phyloP scores from a whole-genome alignment of 164 flowering plant genomes.

The Macadamia tetraphylla region DNA sequence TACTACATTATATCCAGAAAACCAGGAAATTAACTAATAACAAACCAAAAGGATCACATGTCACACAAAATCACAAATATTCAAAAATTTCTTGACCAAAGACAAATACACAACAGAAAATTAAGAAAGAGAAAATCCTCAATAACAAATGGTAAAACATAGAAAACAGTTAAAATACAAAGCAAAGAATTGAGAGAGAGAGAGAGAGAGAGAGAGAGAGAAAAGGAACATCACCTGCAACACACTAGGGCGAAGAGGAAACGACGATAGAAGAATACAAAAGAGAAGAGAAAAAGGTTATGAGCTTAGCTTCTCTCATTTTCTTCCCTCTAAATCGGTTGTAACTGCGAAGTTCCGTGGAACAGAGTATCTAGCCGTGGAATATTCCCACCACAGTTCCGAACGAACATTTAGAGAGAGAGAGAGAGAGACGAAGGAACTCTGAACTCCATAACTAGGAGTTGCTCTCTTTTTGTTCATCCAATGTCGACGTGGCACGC shows the following conservation, averaged over 20 bases:
- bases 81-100: neutral
- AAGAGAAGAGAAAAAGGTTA: neutral
- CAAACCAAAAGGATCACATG: constrained; percentile 1
- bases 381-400: constrained; percentile 26
- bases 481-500: no score
- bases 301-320: neutral
- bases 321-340: constrained; percentile 1
- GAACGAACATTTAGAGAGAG: no score
- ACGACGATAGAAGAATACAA: neutral
- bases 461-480: no score
- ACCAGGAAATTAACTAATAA: constrained; percentile 6
- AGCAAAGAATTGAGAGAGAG: neutral
- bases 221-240: neutral
- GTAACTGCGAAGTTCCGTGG: neutral
- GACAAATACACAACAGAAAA: neutral
- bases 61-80: constrained; percentile 2
- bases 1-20: neutral
- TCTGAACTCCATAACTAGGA: no score
- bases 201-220: neutral
- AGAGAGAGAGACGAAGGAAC: no score
- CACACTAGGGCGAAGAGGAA: neutral
- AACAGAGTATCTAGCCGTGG: constrained; percentile 34
- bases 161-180: neutral
- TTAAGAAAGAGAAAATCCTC: no score
- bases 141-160: neutral